Percentiles rank a stretch among this genome's conserved stretches.
Conservation (phyloP, 2,329 filamentous ascomycete species). For the Venturia asperata region DNA sequence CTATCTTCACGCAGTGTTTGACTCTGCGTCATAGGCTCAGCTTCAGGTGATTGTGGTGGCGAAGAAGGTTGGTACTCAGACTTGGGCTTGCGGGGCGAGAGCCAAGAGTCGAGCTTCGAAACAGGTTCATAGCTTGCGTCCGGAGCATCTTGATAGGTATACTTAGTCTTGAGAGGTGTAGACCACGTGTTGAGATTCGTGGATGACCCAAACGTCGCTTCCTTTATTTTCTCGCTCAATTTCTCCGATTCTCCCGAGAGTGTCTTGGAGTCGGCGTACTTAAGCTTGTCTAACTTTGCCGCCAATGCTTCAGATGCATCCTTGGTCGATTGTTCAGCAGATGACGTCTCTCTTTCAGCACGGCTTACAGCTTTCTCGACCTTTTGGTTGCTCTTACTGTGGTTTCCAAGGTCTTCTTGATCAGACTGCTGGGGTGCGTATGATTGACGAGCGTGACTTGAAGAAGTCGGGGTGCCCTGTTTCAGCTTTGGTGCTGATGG, state of each 20-base stretch:
- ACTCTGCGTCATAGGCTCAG: neutral
- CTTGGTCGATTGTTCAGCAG: neutral
- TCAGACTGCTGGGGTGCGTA: neutral
- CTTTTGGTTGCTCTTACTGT: neutral
- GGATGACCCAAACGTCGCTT: neutral
- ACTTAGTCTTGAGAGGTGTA: neutral
- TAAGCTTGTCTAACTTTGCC: neutral
- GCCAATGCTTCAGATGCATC: neutral
- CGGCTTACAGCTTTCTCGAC: neutral
- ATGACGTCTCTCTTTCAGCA: neutral
- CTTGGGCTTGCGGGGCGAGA: neutral
- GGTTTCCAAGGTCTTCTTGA: neutral
- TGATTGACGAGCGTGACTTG: neutral
- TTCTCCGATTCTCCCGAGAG: neutral
- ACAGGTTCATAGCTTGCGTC: neutral
- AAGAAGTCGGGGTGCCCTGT: neutral
- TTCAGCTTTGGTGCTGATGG: neutral
- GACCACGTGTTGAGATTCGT: neutral
- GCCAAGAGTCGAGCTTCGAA: neutral
- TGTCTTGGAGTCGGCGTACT: no score
- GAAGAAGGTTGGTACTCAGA: neutral
- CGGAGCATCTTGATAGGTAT: neutral
- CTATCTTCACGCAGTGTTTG: neutral
- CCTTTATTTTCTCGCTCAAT: neutral
- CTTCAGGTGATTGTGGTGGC: neutral